These are phyloP conservation scores for Mycena rosella DNA, from an alignment of 768 basidiomycete species.

Conservation along the genomic window DNA sequence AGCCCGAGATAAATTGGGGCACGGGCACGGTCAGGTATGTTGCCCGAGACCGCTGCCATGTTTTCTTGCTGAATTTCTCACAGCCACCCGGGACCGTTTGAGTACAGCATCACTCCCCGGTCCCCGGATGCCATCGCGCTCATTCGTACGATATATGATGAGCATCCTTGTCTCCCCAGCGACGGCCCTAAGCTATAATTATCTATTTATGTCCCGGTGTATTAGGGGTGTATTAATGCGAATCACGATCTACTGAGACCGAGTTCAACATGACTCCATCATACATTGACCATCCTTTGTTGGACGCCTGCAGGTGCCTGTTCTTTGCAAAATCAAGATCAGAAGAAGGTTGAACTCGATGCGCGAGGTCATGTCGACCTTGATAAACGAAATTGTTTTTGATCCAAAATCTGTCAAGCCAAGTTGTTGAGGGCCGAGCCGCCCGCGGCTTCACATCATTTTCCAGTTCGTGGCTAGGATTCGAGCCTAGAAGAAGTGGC, in stretches of 20 bases:
- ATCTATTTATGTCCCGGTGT: background rate
- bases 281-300: too few species aligned
- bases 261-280: too few species aligned
- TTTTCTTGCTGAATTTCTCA: constrained; percentile 9
- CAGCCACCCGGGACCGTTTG: constrained; percentile 44
- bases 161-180: constrained; percentile 34
- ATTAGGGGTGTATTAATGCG: too few species aligned
- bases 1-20: constrained; percentile 50
- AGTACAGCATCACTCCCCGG: constrained; percentile 38
- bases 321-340: background rate
- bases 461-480: too few species aligned
- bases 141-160: constrained; percentile 37
- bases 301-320: background rate
- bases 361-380: too few species aligned
- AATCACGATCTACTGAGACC: too few species aligned
- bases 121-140: constrained; percentile 39
- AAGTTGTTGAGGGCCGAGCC: too few species aligned
- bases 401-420: too few species aligned
- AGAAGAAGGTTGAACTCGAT: background rate
- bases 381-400: too few species aligned
- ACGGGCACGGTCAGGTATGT: constrained; percentile 53
- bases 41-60: background rate
- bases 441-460: too few species aligned
- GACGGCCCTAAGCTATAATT: constrained; percentile 36
- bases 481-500: too few species aligned